phyloP scores from a whole-genome alignment of 164 flowering plant genomes.

The Nelumbo lutea region DNA sequence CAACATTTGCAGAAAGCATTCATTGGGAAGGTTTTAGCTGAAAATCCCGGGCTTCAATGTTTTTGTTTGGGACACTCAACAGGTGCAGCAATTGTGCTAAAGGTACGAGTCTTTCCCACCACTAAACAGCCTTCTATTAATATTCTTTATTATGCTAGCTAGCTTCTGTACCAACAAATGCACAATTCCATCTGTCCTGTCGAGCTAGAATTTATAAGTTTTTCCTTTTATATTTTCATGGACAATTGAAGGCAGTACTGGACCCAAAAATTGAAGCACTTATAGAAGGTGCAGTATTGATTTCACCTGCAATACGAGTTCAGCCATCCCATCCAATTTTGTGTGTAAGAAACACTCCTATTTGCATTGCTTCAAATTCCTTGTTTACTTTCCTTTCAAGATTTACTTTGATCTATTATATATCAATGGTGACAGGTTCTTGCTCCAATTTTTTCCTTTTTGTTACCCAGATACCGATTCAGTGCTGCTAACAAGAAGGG shows the following conservation, averaged over 20 bases:
- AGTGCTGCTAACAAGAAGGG: slow-evolving; percentile 22
- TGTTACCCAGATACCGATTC: slow-evolving; percentile 17
- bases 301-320: slow-evolving; percentile 89
- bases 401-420: background rate
- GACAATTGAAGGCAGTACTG: slow-evolving; percentile 43
- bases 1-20: slow-evolving; percentile 49
- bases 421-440: slow-evolving; percentile 4
- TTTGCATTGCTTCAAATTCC: background rate
- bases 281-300: slow-evolving; percentile 56
- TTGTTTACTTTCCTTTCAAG: background rate
- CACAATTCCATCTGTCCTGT: no score
- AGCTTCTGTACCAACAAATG: no score
- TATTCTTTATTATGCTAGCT: background rate
- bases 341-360: slow-evolving; percentile 27
- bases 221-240: slow-evolving; percentile 4
- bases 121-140: background rate
- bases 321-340: slow-evolving; percentile 80
- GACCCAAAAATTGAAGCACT: slow-evolving; percentile 56
- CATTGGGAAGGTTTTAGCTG: slow-evolving; percentile 52
- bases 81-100: slow-evolving; percentile 78
- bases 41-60: slow-evolving; percentile 74
- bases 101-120: slow-evolving; percentile 34
- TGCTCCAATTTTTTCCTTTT: slow-evolving; percentile 18
- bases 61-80: slow-evolving; percentile 94
- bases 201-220: background rate